Evolutionary conservation across 1,139 yeast species (phyloP), one percentile per base, ranked within the genome.

Genomic region (Ogataea hybrid): DNA sequence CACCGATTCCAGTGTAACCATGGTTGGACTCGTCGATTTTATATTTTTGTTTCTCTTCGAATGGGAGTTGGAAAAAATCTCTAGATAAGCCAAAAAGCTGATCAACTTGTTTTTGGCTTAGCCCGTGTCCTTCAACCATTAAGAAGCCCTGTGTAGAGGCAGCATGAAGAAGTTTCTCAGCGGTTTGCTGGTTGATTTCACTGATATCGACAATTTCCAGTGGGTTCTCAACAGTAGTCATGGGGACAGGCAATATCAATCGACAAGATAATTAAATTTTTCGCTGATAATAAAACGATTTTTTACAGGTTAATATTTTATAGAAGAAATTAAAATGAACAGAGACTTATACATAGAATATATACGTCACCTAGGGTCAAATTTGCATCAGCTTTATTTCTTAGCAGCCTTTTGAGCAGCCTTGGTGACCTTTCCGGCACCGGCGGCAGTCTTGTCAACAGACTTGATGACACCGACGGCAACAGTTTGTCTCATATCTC

Each of bases 391-490:
- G 37, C 32, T 68, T 84, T 90, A 90, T 82, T 90, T 88, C 89
- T 89, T 90, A 71, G 84, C 84, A 75, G 97, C 97, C 89, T 92
- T 92, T 68, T 76, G 82, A 72, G 97, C 97, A 75, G 98, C 95
- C 90, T 92, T 92, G 92, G 98, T 92, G 66, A 92, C 96, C 92
- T 92, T 92, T 80, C 95, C 95, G 44, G 65, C 65, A 77, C 79
- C 81, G 78, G 84, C 94, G 59, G 94, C 94, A 59, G 94, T 69
- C 87, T 92, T 92, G 70, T 81, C 96, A 67, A 92, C 97, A 63
- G 94, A 77, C 87, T 90, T 90, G 94, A 90, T 88, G 71, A 90
- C 97, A 88, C 97, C 97, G 72, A 90, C 97, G 70, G 97, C 97
- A 67, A 90, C 97, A 63, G 97, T 89, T 78, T 88, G 96, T 84